Evolutionary conservation across 169 alveolate genomes (phyloP), one percentile per base, ranked within the genome.

Genomic region (Theileria sp.): DNA sequence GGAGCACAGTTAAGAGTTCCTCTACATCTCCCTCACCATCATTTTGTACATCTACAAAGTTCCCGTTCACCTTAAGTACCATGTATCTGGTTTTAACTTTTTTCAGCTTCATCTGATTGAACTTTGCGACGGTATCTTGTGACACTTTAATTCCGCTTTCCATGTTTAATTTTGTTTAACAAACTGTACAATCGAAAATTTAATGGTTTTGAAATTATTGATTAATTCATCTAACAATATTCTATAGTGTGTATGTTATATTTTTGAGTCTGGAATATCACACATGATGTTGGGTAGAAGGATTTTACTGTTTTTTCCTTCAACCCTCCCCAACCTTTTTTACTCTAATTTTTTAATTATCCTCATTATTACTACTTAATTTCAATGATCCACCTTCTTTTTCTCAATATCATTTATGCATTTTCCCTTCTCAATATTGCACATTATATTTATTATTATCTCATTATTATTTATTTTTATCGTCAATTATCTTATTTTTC

Each of bases 71-170:
- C 78, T 69, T 77, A 62, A 90, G 89, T 65, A 90, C 83, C 74
- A 90, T 75, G 87, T 86, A 90, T 68, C 87, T 80, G 77, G 77
- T 69, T 25, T 86, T 76, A n/a, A 88, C 73, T 77, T 90, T 86
- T 79, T 88, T 72, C 23, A 90, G 83, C 69, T 87, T 86, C 94
- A 90, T 87, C 62, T 86, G 84, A 56, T 74, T 87, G 83, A 78
- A 90, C 80, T 76, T 88, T 32, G 79, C 78, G 70, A 90, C 79
- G 79, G 93, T 79, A 54, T 80, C 92, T 65, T 87, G 89, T n/a
- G 85, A 80, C 25, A 90, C 94, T 51, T 84, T 77, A 78, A 90
- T 90, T 17, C 94, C 94, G 75, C 94, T 90, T 68, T 87, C 89
- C 94, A 90, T 90, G 86, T 77, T 86, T 32, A 54, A 25, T 38